A percentile compares a stretch with the other conserved stretches of the same genome.
phyloP scores from a whole-genome alignment of 1,139 yeast species.

The Protomyces inouyei region DNA sequence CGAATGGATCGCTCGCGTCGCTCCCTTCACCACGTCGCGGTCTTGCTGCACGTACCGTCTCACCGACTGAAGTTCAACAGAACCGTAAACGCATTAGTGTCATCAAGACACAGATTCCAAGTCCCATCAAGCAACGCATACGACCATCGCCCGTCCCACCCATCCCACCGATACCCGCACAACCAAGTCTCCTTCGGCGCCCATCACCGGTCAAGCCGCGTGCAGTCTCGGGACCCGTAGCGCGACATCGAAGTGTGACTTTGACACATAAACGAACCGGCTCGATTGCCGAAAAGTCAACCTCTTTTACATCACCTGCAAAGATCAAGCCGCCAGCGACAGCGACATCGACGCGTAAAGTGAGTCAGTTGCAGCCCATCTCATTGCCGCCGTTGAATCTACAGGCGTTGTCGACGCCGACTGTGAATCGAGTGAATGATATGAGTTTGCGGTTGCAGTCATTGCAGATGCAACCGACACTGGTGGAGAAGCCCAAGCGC shows the following conservation, averaged over 20 bases:
- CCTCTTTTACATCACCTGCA: conserved; percentile 18
- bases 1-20: conserved; percentile 6
- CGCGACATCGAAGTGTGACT: conserved; percentile 18
- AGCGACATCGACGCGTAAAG: background rate
- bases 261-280: background rate
- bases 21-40: conserved; percentile 21
- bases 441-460: background rate
- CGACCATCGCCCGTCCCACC: conserved; percentile 23
- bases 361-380: conserved; percentile 12
- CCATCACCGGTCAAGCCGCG: conserved; percentile 11
- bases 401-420: conserved; percentile 9
- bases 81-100: conserved; percentile 7
- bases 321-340: conserved; percentile 1
- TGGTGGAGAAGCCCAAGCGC: background rate
- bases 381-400: conserved; percentile 12
- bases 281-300: background rate
- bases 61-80: conserved; percentile 15
- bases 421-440: conserved; percentile 9
- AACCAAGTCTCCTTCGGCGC: background rate
- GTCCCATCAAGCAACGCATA: conserved; percentile 6
- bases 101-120: background rate
- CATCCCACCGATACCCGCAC: conserved; percentile 11
- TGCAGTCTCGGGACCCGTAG: conserved; percentile 17
- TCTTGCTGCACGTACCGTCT: conserved; percentile 17
- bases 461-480: background rate